These are phyloP conservation scores for Purpureocillium takamizusanense DNA, from an alignment of 2,329 filamentous ascomycete species.

Conservation along the genomic window DNA sequence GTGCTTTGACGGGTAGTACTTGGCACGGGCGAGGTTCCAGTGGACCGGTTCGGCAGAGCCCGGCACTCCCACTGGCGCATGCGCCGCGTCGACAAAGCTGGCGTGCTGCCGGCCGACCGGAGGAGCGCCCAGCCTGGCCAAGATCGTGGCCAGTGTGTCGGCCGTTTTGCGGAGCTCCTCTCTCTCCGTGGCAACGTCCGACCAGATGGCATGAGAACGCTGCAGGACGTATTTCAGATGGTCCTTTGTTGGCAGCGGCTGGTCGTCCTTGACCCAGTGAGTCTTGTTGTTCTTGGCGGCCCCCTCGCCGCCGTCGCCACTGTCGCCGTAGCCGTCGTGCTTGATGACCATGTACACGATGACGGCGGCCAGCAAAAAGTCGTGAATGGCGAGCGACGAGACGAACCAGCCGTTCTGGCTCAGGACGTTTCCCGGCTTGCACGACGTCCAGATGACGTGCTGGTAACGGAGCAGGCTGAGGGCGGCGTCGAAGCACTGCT, in stretches of 20 bases:
- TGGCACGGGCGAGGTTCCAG: neutral
- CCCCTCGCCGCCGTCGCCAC: slow-evolving; percentile 20
- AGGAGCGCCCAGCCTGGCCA: slow-evolving; percentile 29
- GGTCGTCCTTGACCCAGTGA: slow-evolving; percentile 24
- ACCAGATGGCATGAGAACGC: too few species aligned
- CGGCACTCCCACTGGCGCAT: too few species aligned
- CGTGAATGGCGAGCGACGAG: slow-evolving; percentile 47
- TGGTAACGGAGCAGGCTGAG: slow-evolving; percentile 39
- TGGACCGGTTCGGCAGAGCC: slow-evolving; percentile 7
- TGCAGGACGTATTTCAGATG: slow-evolving; percentile 28
- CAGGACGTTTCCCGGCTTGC: slow-evolving; percentile 44
- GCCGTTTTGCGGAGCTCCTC: slow-evolving; percentile 36
- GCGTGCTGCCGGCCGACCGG: too few species aligned
- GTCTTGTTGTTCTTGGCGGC: slow-evolving; percentile 1
- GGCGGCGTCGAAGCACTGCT: slow-evolving; percentile 40
- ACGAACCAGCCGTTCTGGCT: slow-evolving; percentile 46
- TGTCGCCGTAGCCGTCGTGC: slow-evolving; percentile 30
- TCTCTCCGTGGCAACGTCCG: slow-evolving; percentile 27
- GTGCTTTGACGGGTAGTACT: neutral
- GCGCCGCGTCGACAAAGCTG: too few species aligned
- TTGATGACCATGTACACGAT: slow-evolving; percentile 45
- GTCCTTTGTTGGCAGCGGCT: slow-evolving; percentile 23
- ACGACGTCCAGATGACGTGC: slow-evolving; percentile 35
- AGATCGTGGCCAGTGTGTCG: slow-evolving; percentile 34
- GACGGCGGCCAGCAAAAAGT: slow-evolving; percentile 54